Base-by-base conservation (phyloP, 805 yeast genomes). In the Candida verbasci region DNA sequence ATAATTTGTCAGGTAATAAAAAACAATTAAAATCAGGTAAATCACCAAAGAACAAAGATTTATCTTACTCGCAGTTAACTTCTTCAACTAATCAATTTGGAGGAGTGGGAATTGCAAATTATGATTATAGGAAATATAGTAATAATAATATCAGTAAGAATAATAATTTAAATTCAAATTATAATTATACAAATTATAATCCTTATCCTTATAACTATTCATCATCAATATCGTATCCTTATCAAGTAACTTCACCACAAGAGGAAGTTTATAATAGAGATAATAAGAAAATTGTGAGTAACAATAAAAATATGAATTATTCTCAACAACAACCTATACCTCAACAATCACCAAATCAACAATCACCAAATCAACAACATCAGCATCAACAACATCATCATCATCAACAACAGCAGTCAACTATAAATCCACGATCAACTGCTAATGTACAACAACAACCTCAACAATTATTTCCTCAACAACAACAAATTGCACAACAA, bases 371-470 rank as follows among this genome's bases (percentile, higher is more conserved):
- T 6, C 34, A 30, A 22, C 34, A 22, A 5, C 29, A 25, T 7
- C 40, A 23, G 9, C 40, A 22, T 22, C 35, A 9, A 4, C 24
- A 17, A 24, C 35, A 24, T 10, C 35, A 31, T 24, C 28, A 31
- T n/a, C n/a, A 16, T n/a, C 40, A 35, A 30, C 27, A 14, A 10
- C 34, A 23, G 6, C 34, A 30, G 22, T 24, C 25, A 5, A 29
- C 32, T 18, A 22, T 30, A 4, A 21, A 21, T 22, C 34, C 34
- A 22, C n/a, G 18, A 30, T 22, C 25, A 10, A 29, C 31, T 10
- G 17, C 38, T 31, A 31, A 39, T 18, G 37, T 42, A 10, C 41
- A 38, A 22, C 20, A 28, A 10, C 37, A 38, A 21, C 17, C 16
- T 17, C 35, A 31, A 15, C 34, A 30, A 10, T 30, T 16, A 4